These are phyloP conservation scores for Sclerotinia subarctica DNA, from an alignment of 2,329 filamentous ascomycete genomes.

Conservation along the genomic window DNA sequence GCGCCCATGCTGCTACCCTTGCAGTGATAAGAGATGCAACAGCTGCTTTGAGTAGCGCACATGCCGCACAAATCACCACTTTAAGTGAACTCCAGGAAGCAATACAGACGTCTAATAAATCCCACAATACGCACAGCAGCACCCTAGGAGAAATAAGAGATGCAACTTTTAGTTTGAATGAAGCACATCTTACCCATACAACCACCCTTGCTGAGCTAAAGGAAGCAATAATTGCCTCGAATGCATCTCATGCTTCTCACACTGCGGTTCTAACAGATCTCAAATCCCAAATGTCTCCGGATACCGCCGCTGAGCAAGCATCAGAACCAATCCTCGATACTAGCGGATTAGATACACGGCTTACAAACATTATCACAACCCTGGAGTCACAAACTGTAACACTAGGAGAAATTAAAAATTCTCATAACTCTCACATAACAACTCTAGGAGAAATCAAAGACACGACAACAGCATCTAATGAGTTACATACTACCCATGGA, in stretches of 20 bases:
- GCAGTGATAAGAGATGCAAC: slow-evolving; percentile 21
- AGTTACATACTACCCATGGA: slow-evolving; percentile 21
- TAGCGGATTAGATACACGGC: slow-evolving; percentile 13
- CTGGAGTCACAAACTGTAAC: slow-evolving; percentile 26
- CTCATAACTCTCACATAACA: slow-evolving; percentile 21
- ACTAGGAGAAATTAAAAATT: slow-evolving; percentile 20
- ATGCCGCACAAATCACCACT: slow-evolving; percentile 21
- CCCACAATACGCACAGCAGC: slow-evolving; percentile 25
- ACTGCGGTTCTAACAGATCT: slow-evolving; percentile 22
- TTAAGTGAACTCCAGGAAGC: slow-evolving; percentile 18
- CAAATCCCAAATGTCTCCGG: slow-evolving; percentile 15
- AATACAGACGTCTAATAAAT: slow-evolving; percentile 12
- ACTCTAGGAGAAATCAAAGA: slow-evolving; percentile 29
- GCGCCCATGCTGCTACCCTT: slow-evolving; percentile 18
- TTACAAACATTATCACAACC: slow-evolving; percentile 27
- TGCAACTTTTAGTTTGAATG: slow-evolving; percentile 17
- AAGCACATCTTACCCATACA: slow-evolving; percentile 28
- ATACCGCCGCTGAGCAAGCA: background rate
- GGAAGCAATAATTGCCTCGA: slow-evolving; percentile 19
- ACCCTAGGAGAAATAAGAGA: slow-evolving; percentile 29
- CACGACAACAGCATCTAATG: slow-evolving; percentile 24
- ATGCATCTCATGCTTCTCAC: slow-evolving; percentile 22
- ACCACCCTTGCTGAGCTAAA: slow-evolving; percentile 25
- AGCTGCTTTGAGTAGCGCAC: slow-evolving; percentile 9
- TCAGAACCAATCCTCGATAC: background rate